phyloP scores from a whole-genome alignment of 306 rosid species.

The Cyamopsis tetragonoloba region DNA sequence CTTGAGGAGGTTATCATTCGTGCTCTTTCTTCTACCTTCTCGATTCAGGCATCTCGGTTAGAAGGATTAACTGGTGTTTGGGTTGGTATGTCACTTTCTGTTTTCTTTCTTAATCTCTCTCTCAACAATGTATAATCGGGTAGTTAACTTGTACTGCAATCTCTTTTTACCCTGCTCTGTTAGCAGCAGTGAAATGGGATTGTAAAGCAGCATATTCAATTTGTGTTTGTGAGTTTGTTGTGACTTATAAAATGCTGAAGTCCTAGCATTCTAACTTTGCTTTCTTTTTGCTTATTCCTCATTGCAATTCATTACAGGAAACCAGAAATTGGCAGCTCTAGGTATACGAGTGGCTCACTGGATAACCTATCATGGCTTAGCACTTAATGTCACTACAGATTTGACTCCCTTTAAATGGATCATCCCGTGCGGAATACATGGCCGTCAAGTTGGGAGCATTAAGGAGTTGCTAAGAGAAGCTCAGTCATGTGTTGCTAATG shows the following conservation, averaged over 20 bases:
- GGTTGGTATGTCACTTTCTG: constrained; percentile 62
- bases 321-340: constrained; percentile 71
- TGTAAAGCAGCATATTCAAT: neutral
- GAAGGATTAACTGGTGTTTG: constrained; percentile 92
- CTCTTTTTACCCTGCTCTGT: no score
- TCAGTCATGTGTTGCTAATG: constrained; percentile 10
- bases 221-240: neutral
- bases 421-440: constrained; percentile 63
- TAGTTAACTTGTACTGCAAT: no score
- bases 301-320: constrained; percentile 36
- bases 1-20: constrained; percentile 83
- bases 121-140: no score
- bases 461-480: constrained; percentile 41
- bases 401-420: constrained; percentile 59
- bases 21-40: constrained; percentile 63
- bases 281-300: constrained; percentile 2
- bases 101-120: no score
- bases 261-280: neutral
- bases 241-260: neutral
- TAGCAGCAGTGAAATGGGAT: neutral
- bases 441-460: constrained; percentile 62
- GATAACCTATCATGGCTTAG: constrained; percentile 73
- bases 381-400: constrained; percentile 67
- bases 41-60: constrained; percentile 62
- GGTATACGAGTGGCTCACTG: constrained; percentile 61